A percentile compares a stretch with the other conserved stretches of the same genome.
Evolutionary conservation across 306 rosid genomes (phyloP).

Genomic region (Hylodesmum podocarpum): DNA sequence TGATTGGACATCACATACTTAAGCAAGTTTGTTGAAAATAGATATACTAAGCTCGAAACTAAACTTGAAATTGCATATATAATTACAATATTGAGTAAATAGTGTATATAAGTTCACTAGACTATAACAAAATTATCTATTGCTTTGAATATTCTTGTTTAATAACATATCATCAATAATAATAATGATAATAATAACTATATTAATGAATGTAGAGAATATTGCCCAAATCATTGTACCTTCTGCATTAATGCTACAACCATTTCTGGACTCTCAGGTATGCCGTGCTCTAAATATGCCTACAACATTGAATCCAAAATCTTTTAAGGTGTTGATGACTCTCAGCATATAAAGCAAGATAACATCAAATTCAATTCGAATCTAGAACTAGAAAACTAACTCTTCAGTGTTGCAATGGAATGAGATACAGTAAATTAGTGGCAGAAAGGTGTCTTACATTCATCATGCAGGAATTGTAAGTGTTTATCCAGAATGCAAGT

Average conservation of each 20-base stretch:
- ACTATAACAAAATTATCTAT: no score
- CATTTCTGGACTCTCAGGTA: constrained; percentile 93
- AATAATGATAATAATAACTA: background rate
- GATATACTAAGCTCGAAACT: background rate
- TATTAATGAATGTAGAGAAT: background rate
- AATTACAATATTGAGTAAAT: background rate
- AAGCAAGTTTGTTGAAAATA: background rate
- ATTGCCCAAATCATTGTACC: constrained; percentile 48
- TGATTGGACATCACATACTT: background rate
- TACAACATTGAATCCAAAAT: constrained; percentile 38
- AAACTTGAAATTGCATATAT: background rate
- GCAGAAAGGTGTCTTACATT: constrained; percentile 55
- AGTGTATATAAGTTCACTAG: no score
- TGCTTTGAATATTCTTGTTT: background rate
- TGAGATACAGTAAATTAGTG: background rate
- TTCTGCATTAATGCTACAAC: constrained; percentile 89
- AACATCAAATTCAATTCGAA: constrained; percentile 1
- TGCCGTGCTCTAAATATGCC: constrained; percentile 85
- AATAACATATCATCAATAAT: background rate
- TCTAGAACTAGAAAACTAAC: background rate
- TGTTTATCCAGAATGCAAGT: constrained; percentile 98
- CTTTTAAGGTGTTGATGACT: background rate
- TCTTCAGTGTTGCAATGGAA: background rate
- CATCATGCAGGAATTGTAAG: constrained; percentile 85
- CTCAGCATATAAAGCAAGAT: background rate